Percentiles rank a stretch among this genome's conserved stretches.
These are phyloP conservation scores for Larix kaempferi DNA, from an alignment of 75 land plant species.

Conservation along the genomic window DNA sequence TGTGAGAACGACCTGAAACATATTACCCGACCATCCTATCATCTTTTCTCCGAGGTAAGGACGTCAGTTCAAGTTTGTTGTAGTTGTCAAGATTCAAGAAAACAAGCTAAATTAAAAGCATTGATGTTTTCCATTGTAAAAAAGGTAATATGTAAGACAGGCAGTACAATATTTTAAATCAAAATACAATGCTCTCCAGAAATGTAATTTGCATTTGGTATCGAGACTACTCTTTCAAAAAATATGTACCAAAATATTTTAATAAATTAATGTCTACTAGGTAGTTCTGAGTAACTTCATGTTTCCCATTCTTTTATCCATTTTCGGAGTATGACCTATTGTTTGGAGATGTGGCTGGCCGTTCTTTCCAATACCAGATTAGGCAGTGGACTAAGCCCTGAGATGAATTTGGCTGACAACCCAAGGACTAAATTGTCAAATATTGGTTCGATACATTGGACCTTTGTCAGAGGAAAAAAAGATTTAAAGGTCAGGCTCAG, in stretches of 20 bases:
- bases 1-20: slow-evolving; percentile 63
- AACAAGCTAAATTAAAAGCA: neutral
- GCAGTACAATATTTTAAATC: neutral
- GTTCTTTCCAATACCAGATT: neutral
- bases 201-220: neutral
- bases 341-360: neutral
- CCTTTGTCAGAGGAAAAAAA: neutral
- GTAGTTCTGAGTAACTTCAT: neutral
- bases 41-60: slow-evolving; percentile 78
- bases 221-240: neutral
- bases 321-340: neutral
- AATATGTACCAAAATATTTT: neutral
- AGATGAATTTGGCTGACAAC: neutral
- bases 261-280: neutral
- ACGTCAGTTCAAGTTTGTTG: neutral
- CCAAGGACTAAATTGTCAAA: neutral
- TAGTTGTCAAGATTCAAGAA: too few relatives aligned
- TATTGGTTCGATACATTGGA: neutral
- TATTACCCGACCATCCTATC: slow-evolving; percentile 80
- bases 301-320: neutral
- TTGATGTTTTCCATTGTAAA: neutral
- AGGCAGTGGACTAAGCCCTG: neutral
- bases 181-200: neutral
- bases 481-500: neutral
- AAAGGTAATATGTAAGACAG: neutral